Base-by-base conservation (phyloP, 2,329 filamentous ascomycete species). In the Aspergillus flavus region DNA sequence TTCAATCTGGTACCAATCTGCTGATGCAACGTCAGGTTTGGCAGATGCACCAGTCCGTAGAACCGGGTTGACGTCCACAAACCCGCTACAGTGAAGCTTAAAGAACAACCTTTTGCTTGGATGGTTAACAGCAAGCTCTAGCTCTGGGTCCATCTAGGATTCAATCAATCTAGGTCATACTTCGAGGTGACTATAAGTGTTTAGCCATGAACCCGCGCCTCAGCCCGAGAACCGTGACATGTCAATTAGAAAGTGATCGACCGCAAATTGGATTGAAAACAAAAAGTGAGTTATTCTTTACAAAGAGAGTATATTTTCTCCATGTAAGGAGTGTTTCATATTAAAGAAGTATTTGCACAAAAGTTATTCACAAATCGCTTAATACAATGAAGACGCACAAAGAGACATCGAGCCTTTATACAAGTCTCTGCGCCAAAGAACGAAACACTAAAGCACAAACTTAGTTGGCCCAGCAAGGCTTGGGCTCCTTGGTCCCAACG, bases 401-500 rank as follows among this genome's bases (percentile, higher is more conserved):
- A 9, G 23, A 30, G 3, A 54, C 6, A 41, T 41, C 3, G 21
- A 23, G 21, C 5, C 30, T 54, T 54, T 36, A 21, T 54, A 36
- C 52, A 54, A 54, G 11, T 23, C 14, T 6, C 11, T 16, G 30
- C 52, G 6, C 21, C 32, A 23, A 16, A 39, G 14, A 55, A 36
- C 11, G 11, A 36, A 55, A 59, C 32, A 19, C 28, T 21, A 32
- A 32, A 21, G 28, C 48, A 52, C 48, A 34, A 30, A 54, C 59
- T 59, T 72, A 74, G 52, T 62, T 67, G 21, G 32, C 28, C 14
- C 57, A 23, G 66, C 74, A 76, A 36, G 63, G 59, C 57, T 70
- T 70, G 28, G 73, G 71, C 48, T 69, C 67, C 16, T 50, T 52
- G 21, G 61, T 69, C 60, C 65, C 62, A 57, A 61, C 43, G 1